Evolutionary conservation across 2,329 filamentous ascomycete species (phyloP).

Genomic region (Dactylonectria macrodidyma): DNA sequence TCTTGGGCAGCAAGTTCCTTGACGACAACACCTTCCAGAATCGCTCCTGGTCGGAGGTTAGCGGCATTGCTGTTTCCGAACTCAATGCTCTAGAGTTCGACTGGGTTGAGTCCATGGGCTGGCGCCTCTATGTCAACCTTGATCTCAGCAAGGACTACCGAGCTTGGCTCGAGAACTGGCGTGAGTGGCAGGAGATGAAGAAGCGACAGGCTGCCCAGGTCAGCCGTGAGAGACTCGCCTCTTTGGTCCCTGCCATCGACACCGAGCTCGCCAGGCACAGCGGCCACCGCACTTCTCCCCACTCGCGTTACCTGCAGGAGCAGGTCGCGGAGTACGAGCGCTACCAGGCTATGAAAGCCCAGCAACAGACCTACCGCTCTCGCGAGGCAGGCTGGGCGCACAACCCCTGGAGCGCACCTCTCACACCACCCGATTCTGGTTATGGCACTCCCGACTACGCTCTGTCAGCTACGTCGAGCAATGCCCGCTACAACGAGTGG

Average conservation of each 20-base stretch:
- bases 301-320: constrained; percentile 66
- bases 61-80: constrained; percentile 86
- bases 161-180: constrained; percentile 74
- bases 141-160: constrained; percentile 80
- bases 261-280: constrained; percentile 57
- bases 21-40: constrained; percentile 99
- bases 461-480: constrained; percentile 68
- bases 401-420: constrained; percentile 64
- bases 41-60: constrained; percentile 96
- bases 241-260: constrained; percentile 65
- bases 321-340: constrained; percentile 70
- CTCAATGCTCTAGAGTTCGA: constrained; percentile 89
- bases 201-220: constrained; percentile 66
- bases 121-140: constrained; percentile 89
- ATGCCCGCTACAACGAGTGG: constrained; percentile 72
- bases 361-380: constrained; percentile 58
- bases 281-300: constrained; percentile 54
- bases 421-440: constrained; percentile 74
- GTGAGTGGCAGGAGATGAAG: constrained; percentile 70
- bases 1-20: constrained; percentile 94
- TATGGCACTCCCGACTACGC: constrained; percentile 74
- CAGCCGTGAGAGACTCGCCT: constrained; percentile 65
- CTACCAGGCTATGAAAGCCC: constrained; percentile 61
- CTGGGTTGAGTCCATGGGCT: constrained; percentile 87
- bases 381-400: constrained; percentile 63